Percentiles rank a stretch among this genome's conserved stretches.
Conservation (phyloP, 176 grass and related monocot genomes). For the Dendrocalamus sinicus region DNA sequence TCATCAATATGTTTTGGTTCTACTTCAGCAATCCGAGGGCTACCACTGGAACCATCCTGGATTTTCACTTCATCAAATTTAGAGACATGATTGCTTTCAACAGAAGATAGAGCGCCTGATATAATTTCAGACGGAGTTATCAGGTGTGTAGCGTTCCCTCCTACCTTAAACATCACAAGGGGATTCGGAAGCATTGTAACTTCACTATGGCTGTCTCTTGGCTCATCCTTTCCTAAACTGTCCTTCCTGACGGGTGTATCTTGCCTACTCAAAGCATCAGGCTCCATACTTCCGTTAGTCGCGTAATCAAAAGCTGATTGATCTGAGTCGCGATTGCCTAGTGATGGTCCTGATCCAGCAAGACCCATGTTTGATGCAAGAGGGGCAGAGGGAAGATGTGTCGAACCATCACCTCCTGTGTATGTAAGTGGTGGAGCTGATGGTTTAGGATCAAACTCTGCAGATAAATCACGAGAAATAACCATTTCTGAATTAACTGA, state of each 20-base stretch:
- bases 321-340: conserved; percentile 57
- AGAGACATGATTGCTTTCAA: conserved; percentile 52
- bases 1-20: conserved; percentile 58
- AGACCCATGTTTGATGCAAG: conserved; percentile 56
- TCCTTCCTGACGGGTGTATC: conserved; percentile 62
- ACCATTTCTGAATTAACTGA: conserved; percentile 45
- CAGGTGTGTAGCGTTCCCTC: conserved; percentile 74
- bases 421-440: conserved; percentile 66
- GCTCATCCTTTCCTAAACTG: conserved; percentile 54
- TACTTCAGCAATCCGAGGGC: conserved; percentile 38
- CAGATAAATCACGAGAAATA: conserved; percentile 51
- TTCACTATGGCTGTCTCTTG: conserved; percentile 55
- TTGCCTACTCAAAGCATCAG: conserved; percentile 53
- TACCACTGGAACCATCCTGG: conserved; percentile 50
- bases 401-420: conserved; percentile 58
- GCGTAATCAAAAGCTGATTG: conserved; percentile 54
- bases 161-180: conserved; percentile 77
- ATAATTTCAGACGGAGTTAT: conserved; percentile 98
- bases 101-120: conserved; percentile 70
- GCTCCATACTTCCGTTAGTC: conserved; percentile 44
- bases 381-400: conserved; percentile 51
- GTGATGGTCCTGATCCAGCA: conserved; percentile 56
- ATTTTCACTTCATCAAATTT: conserved; percentile 59
- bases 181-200: conserved; percentile 63
- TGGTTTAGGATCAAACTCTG: conserved; percentile 72